Conservation (phyloP, 2,329 filamentous ascomycete species). For the Aspergillus sp. region DNA sequence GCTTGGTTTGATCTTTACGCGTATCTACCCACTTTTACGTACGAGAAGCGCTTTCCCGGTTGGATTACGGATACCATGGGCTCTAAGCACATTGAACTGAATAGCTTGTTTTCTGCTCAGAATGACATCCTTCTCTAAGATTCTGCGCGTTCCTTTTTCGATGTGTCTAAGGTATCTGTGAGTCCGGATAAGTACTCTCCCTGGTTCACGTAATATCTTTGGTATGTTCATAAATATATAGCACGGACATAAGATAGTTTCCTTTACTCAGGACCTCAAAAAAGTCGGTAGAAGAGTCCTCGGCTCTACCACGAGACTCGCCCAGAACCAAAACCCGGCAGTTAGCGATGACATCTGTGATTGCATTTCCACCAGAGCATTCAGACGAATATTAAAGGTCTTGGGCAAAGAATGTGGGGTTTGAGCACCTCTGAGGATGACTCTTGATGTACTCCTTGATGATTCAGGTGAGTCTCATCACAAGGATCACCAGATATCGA, state of each 20-base stretch:
- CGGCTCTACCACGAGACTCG: neutral
- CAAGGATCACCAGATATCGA: too few relatives aligned
- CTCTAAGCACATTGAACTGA: neutral
- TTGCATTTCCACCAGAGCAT: neutral
- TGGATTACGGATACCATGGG: neutral
- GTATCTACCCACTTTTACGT: neutral
- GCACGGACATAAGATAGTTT: neutral
- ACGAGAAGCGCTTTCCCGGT: neutral
- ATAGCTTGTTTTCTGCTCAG: neutral
- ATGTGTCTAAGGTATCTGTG: neutral
- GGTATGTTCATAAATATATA: neutral
- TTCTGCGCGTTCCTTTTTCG: neutral
- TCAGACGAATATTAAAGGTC: neutral
- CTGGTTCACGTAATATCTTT: too few relatives aligned
- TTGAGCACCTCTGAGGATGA: neutral
- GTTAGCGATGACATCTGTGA: neutral
- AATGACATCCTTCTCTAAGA: neutral
- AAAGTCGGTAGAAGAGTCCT: neutral
- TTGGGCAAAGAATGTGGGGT: neutral
- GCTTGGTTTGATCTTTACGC: neutral
- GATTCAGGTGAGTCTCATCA: too few relatives aligned
- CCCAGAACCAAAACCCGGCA: neutral
- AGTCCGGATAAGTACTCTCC: neutral
- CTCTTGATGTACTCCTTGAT: neutral
- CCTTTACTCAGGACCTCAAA: neutral